phyloP scores from a whole-genome alignment of 345 rosid species.

The Litchi chinensis region DNA sequence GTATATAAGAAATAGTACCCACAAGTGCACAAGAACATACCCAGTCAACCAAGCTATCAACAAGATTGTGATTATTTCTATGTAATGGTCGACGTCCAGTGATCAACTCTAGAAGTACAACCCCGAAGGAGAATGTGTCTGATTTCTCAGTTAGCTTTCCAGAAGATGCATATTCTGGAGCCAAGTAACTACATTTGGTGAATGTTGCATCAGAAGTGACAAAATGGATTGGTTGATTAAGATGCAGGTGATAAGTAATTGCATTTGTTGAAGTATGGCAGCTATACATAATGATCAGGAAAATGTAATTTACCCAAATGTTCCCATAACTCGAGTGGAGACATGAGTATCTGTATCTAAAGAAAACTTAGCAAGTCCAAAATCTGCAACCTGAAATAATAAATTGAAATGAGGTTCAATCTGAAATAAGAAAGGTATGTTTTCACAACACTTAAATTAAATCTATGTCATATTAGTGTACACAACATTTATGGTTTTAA shows the following conservation, averaged over 20 bases:
- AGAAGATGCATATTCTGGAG: conserved; percentile 89
- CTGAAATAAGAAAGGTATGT: no score
- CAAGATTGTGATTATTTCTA: conserved; percentile 48
- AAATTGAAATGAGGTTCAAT: no score
- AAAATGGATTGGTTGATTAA: neutral
- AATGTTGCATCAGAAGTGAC: conserved; percentile 16
- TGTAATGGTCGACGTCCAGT: conserved; percentile 80
- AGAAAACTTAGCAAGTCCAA: conserved; percentile 79
- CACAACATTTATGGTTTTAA: neutral
- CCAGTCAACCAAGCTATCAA: conserved; percentile 90
- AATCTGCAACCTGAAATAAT: conserved; percentile 74
- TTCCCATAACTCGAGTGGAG: conserved; percentile 93
- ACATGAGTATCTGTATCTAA: conserved; percentile 82
- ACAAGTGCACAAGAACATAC: conserved; percentile 35
- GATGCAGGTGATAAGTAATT: neutral
- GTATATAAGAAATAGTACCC: neutral
- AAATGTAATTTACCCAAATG: conserved; percentile 64
- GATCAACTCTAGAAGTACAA: conserved; percentile 83
- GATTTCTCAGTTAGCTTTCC: conserved; percentile 90
- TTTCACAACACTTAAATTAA: no score
- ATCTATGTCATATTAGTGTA: neutral
- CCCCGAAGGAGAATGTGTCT: conserved; percentile 86
- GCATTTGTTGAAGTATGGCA: neutral
- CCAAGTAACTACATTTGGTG: conserved; percentile 62
- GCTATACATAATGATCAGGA: neutral